Conservation (phyloP, 805 yeast genomes). For the Yamadazyma nakazawae region DNA sequence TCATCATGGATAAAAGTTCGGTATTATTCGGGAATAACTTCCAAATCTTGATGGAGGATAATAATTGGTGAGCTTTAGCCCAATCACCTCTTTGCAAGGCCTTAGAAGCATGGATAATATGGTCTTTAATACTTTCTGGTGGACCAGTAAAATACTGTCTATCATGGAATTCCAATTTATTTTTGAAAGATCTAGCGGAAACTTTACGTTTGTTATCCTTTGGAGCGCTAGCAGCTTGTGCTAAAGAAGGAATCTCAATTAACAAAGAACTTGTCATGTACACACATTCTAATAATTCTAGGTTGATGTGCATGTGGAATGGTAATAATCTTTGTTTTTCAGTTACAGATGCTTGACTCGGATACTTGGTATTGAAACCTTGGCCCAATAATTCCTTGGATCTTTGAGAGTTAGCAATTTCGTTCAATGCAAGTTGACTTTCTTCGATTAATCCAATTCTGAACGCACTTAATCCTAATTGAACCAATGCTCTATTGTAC, state of each 20-base stretch:
- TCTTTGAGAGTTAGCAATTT: slow-evolving; percentile 80
- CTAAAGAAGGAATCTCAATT: slow-evolving; percentile 87
- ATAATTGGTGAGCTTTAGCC: slow-evolving; percentile 68
- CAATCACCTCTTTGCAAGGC: slow-evolving; percentile 88
- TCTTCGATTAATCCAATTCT: slow-evolving; percentile 82
- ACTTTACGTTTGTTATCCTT: slow-evolving; percentile 57
- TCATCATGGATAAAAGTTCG: slow-evolving; percentile 65
- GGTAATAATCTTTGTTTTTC: slow-evolving; percentile 87
- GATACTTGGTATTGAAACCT: slow-evolving; percentile 68
- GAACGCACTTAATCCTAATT: slow-evolving; percentile 94
- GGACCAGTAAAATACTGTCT: slow-evolving; percentile 96
- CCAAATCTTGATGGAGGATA: slow-evolving; percentile 83
- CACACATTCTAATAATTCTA: slow-evolving; percentile 91
- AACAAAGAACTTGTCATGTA: slow-evolving; percentile 86
- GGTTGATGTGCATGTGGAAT: slow-evolving; percentile 96
- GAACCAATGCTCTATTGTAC: slow-evolving; percentile 93
- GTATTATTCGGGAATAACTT: slow-evolving; percentile 69
- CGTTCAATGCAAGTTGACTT: slow-evolving; percentile 81
- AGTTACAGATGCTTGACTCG: slow-evolving; percentile 50
- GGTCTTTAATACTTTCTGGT: slow-evolving; percentile 94
- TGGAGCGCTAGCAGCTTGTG: slow-evolving; percentile 58
- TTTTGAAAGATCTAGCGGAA: slow-evolving; percentile 80
- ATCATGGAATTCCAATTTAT: slow-evolving; percentile 88
- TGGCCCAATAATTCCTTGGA: slow-evolving; percentile 93
- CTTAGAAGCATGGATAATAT: slow-evolving; percentile 87